These are phyloP conservation scores for Dothidotthia symphoricarpi DNA, from an alignment of 2,329 filamentous ascomycete genomes.

Conservation along the genomic window DNA sequence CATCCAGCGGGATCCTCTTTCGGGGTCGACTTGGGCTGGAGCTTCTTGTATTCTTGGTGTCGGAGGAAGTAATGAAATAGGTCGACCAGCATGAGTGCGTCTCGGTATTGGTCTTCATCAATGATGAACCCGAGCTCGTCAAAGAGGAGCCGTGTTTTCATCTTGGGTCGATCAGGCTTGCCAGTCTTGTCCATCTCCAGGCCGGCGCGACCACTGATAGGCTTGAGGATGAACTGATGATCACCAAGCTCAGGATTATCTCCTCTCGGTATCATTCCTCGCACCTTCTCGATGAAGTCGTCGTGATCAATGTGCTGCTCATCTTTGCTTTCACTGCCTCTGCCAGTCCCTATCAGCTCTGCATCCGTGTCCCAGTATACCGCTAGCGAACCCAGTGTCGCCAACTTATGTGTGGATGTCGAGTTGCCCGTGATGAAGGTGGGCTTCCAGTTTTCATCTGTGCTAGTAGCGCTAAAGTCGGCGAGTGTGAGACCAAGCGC, in stretches of 20 bases:
- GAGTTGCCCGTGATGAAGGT: constrained; percentile 91
- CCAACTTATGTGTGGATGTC: constrained; percentile 85
- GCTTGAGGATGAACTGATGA: constrained; percentile 94
- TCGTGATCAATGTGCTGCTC: constrained; percentile 65
- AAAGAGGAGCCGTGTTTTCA: constrained; percentile 88
- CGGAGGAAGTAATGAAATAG: constrained; percentile 98
- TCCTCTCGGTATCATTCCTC: constrained; percentile 72
- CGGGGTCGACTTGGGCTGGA: constrained; percentile 79
- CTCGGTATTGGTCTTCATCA: constrained; percentile 95
- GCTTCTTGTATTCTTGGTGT: constrained; percentile 93
- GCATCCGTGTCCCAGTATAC: constrained; percentile 99
- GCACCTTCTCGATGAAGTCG: constrained; percentile 75
- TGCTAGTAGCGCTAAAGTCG: constrained; percentile 96
- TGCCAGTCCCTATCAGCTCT: constrained; percentile 75
- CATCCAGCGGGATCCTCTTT: constrained; percentile 92
- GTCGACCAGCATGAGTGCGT: constrained; percentile 96
- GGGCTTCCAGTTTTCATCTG: constrained; percentile 89
- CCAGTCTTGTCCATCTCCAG: constrained; percentile 94
- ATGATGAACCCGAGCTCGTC: constrained; percentile 98
- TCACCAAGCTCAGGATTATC: constrained; percentile 57
- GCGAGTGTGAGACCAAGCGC: constrained; percentile 88
- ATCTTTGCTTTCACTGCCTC: constrained; percentile 63
- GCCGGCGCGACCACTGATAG: constrained; percentile 91
- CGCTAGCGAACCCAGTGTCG: constrained; percentile 82
- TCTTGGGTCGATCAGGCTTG: constrained; percentile 72